phyloP scores from a whole-genome alignment of 1,284 basidiomycete genomes.

The Heterobasidion occidentale region DNA sequence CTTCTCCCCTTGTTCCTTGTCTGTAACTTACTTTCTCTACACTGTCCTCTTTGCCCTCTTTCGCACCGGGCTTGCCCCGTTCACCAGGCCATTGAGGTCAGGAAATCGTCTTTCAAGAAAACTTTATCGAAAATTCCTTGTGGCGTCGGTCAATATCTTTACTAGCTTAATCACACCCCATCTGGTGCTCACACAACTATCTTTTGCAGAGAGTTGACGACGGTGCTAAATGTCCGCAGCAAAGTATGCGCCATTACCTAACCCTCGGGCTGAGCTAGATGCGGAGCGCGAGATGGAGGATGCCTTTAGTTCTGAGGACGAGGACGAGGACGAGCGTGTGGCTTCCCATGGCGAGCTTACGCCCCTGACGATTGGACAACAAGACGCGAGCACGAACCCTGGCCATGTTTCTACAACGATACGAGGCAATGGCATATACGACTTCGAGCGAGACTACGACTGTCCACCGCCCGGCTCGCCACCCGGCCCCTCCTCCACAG shows the following conservation, averaged over 20 bases:
- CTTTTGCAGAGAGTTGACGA: neutral
- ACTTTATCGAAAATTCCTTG: too few relatives aligned
- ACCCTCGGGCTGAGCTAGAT: constrained; percentile 32
- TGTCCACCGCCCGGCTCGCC: constrained; percentile 78
- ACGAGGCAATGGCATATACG: constrained; percentile 45
- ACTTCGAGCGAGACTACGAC: constrained; percentile 77
- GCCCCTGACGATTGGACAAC: constrained; percentile 22
- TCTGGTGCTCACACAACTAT: too few relatives aligned
- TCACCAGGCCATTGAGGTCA: too few relatives aligned
- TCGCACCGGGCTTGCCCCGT: too few relatives aligned
- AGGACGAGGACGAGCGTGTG: constrained; percentile 35
- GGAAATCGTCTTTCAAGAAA: too few relatives aligned
- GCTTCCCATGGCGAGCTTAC: constrained; percentile 27
- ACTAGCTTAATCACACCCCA: too few relatives aligned
- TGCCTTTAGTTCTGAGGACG: constrained; percentile 56
- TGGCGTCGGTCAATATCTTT: too few relatives aligned
- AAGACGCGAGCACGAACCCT: neutral
- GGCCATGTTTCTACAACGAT: constrained; percentile 6
- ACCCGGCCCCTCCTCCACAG: constrained; percentile 50
- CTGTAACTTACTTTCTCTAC: too few relatives aligned
- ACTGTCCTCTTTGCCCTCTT: too few relatives aligned
- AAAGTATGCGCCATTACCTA: constrained; percentile 45
- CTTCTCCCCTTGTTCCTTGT: too few relatives aligned
- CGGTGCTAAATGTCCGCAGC: constrained; percentile 27
- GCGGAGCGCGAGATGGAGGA: constrained; percentile 58